Evolutionary conservation across 2,329 filamentous ascomycete species (phyloP).

Genomic region (Thielaviopsis populi): DNA sequence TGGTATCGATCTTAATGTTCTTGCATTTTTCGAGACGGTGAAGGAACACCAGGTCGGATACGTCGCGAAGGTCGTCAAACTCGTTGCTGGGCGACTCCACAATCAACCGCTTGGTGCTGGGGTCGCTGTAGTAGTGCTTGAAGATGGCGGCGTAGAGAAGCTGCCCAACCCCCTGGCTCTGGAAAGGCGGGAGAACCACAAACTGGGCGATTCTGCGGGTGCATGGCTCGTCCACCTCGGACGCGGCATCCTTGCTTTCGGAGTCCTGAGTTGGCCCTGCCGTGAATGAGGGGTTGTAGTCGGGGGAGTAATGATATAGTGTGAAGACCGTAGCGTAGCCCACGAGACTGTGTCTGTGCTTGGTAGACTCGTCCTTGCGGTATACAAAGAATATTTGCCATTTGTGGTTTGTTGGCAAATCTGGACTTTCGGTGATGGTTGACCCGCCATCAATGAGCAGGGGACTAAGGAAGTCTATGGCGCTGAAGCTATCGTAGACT

Average conservation of each 20-base stretch:
- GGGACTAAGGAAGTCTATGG: constrained; percentile 69
- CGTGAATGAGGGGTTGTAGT: constrained; percentile 25
- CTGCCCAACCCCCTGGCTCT: constrained; percentile 63
- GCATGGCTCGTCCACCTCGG: constrained; percentile 33
- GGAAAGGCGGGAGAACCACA: constrained; percentile 75
- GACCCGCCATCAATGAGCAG: constrained; percentile 91
- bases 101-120: constrained; percentile 66
- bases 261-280: neutral
- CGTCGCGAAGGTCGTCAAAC: constrained; percentile 66
- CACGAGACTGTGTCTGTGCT: constrained; percentile 56
- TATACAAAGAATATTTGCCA: constrained; percentile 61
- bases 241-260: constrained; percentile 17
- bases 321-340: constrained; percentile 87
- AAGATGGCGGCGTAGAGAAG: constrained; percentile 73
- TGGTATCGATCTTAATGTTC: constrained; percentile 39
- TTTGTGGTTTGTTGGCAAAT: constrained; percentile 51
- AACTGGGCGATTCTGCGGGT: constrained; percentile 87
- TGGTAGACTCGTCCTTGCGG: constrained; percentile 27
- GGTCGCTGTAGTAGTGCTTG: constrained; percentile 47
- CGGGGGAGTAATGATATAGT: constrained; percentile 52
- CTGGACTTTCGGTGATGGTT: constrained; percentile 39
- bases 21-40: constrained; percentile 43
- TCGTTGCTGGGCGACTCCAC: constrained; percentile 87
- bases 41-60: constrained; percentile 54
- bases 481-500: constrained; percentile 57